Conservation (phyloP, 2,329 filamentous ascomycete species). For the Aphanocladium album region DNA sequence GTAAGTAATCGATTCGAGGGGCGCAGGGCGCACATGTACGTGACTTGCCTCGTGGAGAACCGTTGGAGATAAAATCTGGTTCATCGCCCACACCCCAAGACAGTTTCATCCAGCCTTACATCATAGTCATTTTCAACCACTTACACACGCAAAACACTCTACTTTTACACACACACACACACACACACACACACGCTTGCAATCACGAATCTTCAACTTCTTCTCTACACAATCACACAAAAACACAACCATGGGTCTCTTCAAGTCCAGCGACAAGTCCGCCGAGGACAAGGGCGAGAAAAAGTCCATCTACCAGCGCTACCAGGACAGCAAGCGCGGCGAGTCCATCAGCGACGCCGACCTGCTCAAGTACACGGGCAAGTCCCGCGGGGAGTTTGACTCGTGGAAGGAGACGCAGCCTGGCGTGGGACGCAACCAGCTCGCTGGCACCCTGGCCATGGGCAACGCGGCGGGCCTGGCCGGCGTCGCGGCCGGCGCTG, state of each 20-base stretch:
- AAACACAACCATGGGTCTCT: slow-evolving; percentile 8
- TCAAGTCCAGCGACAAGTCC: slow-evolving; percentile 7
- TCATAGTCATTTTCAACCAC: too few relatives aligned
- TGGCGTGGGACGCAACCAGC: slow-evolving; percentile 36
- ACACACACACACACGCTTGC: background rate
- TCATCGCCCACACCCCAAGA: background rate
- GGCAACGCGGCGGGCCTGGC: slow-evolving; percentile 28
- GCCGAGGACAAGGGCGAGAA: slow-evolving; percentile 16
- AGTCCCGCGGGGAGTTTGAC: slow-evolving; percentile 23
- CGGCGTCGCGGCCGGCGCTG: slow-evolving; percentile 24
- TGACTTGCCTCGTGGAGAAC: background rate
- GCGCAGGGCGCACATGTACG: too few relatives aligned
- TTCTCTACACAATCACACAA: background rate
- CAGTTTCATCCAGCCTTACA: background rate
- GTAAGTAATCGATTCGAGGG: background rate
- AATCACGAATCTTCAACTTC: background rate
- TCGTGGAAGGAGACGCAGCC: slow-evolving; percentile 26
- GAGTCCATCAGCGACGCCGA: slow-evolving; percentile 33
- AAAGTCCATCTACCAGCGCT: slow-evolving; percentile 28
- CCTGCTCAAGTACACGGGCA: slow-evolving; percentile 38
- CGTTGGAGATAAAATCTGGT: background rate
- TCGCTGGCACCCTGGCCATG: slow-evolving; percentile 28
- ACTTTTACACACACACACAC: background rate
- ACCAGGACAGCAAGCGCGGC: slow-evolving; percentile 27
- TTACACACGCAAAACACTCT: background rate